Conservation (phyloP, 768 basidiomycete species). For the Leccinum variicolor region DNA sequence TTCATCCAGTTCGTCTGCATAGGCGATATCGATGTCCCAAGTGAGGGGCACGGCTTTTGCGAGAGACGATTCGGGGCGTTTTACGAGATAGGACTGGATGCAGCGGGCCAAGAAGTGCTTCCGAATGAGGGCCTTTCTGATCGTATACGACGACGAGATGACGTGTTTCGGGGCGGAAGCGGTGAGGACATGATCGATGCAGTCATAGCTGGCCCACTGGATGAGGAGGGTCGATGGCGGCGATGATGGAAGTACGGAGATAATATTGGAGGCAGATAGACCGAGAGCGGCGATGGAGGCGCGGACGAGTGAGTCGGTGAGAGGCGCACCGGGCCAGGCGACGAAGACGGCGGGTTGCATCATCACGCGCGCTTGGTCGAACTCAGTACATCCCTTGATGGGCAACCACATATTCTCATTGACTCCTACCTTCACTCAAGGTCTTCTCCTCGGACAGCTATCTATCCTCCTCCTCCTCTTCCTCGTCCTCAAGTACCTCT, state of each 20-base stretch:
- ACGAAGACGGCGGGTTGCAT: constrained; percentile 35
- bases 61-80: constrained; percentile 61
- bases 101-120: constrained; percentile 88
- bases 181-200: constrained; percentile 73
- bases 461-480: constrained; percentile 77
- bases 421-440: constrained; percentile 92
- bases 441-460: constrained; percentile 87
- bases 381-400: constrained; percentile 15
- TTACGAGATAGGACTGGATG: constrained; percentile 67
- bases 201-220: constrained; percentile 90
- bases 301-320: constrained; percentile 48
- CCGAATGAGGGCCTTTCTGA: constrained; percentile 90
- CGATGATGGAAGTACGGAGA: constrained; percentile 25
- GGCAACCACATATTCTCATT: constrained; percentile 63
- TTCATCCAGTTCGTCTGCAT: constrained; percentile 93
- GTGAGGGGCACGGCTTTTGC: constrained; percentile 61
- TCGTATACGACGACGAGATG: constrained; percentile 80
- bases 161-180: constrained; percentile 45
- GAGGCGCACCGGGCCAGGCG: constrained; percentile 53
- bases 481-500: constrained; percentile 90
- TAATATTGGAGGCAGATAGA: constrained; percentile 23
- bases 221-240: constrained; percentile 40
- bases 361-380: not conserved
- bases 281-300: constrained; percentile 37
- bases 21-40: constrained; percentile 82